These are phyloP conservation scores for Boletus sp. DNA, from an alignment of 1,284 basidiomycete species.

Conservation along the genomic window DNA sequence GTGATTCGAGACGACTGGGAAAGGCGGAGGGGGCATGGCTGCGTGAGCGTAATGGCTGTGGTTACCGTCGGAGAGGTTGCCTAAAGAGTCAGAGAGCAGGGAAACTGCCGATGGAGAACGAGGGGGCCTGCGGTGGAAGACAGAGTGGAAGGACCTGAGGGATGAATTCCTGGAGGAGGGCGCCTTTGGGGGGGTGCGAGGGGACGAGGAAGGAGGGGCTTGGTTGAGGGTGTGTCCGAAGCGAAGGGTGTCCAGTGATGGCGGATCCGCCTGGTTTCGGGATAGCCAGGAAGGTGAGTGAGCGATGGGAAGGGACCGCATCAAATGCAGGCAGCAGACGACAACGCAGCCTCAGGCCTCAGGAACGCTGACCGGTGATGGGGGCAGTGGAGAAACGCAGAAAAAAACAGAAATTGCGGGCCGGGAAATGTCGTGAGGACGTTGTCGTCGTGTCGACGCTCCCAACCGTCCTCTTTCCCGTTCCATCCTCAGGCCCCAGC, in stretches of 20 bases:
- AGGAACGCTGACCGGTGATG: not conserved
- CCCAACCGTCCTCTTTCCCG: too few relatives aligned
- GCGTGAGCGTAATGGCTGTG: constrained; percentile 40
- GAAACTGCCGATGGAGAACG: constrained; percentile 36
- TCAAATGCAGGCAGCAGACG: too few relatives aligned
- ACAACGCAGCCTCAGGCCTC: too few relatives aligned
- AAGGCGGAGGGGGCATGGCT: constrained; percentile 53
- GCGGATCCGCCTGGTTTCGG: constrained; percentile 20
- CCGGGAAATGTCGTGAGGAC: too few relatives aligned
- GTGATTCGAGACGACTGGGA: constrained; percentile 65
- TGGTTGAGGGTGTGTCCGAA: constrained; percentile 24
- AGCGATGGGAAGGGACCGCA: constrained; percentile 16
- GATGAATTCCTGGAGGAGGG: constrained; percentile 24
- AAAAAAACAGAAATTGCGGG: too few relatives aligned
- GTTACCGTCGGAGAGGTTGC: constrained; percentile 16
- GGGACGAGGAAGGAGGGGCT: constrained; percentile 39
- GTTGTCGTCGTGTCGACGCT: too few relatives aligned
- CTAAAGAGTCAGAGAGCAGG: constrained; percentile 34
- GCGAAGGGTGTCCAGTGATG: constrained; percentile 23
- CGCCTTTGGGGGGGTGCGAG: constrained; percentile 38
- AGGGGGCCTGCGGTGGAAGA: constrained; percentile 34
- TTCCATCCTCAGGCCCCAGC: too few relatives aligned
- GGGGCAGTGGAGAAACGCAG: too few relatives aligned
- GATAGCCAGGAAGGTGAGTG: constrained; percentile 22
- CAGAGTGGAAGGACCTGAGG: constrained; percentile 35